Evolutionary conservation across 345 rosid species (phyloP).

Genomic region (Gossypium herbaceum): DNA sequence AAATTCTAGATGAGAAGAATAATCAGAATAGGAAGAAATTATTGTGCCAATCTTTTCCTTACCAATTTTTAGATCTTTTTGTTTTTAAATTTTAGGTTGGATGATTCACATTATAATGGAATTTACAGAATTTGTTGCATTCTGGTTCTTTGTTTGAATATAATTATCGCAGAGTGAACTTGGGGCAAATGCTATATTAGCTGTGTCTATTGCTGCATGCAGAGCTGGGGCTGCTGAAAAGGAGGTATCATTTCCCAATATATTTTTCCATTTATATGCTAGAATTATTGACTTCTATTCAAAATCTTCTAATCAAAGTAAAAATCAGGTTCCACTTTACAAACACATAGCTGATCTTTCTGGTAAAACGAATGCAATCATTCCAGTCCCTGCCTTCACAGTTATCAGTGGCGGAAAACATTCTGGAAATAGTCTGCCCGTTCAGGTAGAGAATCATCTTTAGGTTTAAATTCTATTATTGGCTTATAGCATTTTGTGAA

Average conservation of each 20-base stretch:
- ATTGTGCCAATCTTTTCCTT: background rate
- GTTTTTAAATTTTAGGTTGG: background rate
- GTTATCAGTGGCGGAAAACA: constrained; percentile 91
- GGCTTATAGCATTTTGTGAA: background rate
- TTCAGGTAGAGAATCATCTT: constrained; percentile 52
- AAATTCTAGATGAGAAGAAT: background rate
- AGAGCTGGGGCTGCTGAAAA: constrained; percentile 99
- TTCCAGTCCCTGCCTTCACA: constrained; percentile 96
- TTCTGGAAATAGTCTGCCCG: constrained; percentile 71
- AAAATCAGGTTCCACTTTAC: constrained; percentile 77
- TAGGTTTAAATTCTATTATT: background rate
- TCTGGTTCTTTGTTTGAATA: constrained; percentile 15
- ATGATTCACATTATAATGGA: constrained; percentile 34
- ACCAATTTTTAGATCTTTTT: background rate
- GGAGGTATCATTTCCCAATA: constrained; percentile 43
- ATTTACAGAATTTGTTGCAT: background rate
- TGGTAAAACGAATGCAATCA: constrained; percentile 54
- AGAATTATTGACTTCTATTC: constrained; percentile 1
- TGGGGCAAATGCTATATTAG: constrained; percentile 89
- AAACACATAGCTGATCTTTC: constrained; percentile 85
- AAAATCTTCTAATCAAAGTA: constrained; percentile 21
- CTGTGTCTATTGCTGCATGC: constrained; percentile 98
- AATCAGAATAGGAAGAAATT: background rate
- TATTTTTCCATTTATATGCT: background rate
- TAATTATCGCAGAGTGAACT: constrained; percentile 60